Conservation (phyloP, 2,329 filamentous ascomycete species). For the Fusarium lyarnte region DNA sequence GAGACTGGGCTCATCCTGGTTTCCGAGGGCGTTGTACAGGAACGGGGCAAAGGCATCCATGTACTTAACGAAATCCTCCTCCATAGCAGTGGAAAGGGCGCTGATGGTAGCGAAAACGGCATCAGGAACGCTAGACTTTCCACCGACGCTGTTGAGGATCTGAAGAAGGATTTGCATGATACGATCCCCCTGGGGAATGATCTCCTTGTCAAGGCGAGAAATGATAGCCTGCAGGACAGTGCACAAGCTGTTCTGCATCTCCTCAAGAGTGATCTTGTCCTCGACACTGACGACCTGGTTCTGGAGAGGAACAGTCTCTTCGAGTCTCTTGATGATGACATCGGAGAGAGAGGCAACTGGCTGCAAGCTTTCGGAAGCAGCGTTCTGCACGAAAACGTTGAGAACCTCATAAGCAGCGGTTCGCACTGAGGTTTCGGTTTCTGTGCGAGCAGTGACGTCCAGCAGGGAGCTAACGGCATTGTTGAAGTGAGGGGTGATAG, state of each 20-base stretch:
- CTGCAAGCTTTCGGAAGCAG: slow-evolving; percentile 84
- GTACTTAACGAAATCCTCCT: slow-evolving; percentile 94
- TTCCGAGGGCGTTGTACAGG: slow-evolving; percentile 91
- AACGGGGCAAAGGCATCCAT: slow-evolving; percentile 96
- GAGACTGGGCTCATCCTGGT: slow-evolving; percentile 92
- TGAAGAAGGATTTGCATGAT: slow-evolving; percentile 92
- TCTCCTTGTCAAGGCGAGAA: slow-evolving; percentile 88
- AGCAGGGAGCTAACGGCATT: slow-evolving; percentile 88
- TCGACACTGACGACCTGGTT: slow-evolving; percentile 95
- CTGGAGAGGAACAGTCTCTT: slow-evolving; percentile 90
- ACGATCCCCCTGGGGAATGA: slow-evolving; percentile 87
- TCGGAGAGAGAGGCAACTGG: slow-evolving; percentile 85
- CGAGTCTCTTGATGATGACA: slow-evolving; percentile 88
- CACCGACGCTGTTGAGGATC: slow-evolving; percentile 78
- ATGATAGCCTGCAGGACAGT: slow-evolving; percentile 93
- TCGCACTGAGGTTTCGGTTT: slow-evolving; percentile 87
- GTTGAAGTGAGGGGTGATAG: slow-evolving; percentile 91
- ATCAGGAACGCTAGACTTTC: slow-evolving; percentile 94
- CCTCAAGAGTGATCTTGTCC: slow-evolving; percentile 93
- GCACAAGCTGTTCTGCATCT: slow-evolving; percentile 96
- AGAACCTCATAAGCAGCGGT: slow-evolving; percentile 98
- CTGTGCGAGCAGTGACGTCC: slow-evolving; percentile 81
- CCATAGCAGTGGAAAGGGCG: slow-evolving; percentile 88
- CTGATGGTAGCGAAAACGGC: slow-evolving; percentile 92
- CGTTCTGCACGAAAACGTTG: slow-evolving; percentile 91